A percentile compares a stretch with the other conserved stretches of the same genome.
These are phyloP conservation scores for Rhodotorula sphaerocarpa DNA, from an alignment of 768 basidiomycete species.

Conservation along the genomic window DNA sequence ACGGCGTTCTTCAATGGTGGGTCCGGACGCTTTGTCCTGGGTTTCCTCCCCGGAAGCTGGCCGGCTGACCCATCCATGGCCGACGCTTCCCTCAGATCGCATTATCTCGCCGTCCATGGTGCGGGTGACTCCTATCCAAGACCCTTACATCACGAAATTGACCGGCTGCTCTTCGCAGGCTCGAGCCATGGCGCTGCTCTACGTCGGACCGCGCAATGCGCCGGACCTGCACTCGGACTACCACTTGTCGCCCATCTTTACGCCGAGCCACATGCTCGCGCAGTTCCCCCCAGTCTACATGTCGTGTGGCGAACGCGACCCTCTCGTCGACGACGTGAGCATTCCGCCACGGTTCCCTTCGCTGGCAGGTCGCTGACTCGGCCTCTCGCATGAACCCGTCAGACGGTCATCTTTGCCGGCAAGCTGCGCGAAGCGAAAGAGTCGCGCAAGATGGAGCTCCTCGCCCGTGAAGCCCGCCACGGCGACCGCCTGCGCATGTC, in stretches of 20 bases:
- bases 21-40: slow-evolving; percentile 53
- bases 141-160: no score
- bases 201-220: slow-evolving; percentile 80
- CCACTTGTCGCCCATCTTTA: slow-evolving; percentile 87
- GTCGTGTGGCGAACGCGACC: slow-evolving; percentile 91
- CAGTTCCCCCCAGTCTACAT: slow-evolving; percentile 89
- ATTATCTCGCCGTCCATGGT: slow-evolving; percentile 96
- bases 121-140: no score
- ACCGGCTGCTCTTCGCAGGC: slow-evolving; percentile 56
- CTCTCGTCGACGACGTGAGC: slow-evolving; percentile 81
- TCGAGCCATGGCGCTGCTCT: slow-evolving; percentile 79
- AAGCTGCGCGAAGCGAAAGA: slow-evolving; percentile 91
- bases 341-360: neutral
- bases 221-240: slow-evolving; percentile 94
- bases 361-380: rapidly evolving
- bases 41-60: no score
- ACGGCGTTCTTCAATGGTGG: slow-evolving; percentile 39
- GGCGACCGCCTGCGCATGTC: slow-evolving; percentile 36
- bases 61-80: no score
- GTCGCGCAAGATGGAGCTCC: slow-evolving; percentile 65
- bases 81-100: no score
- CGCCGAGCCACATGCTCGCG: slow-evolving; percentile 71
- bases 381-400: no score
- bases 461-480: slow-evolving; percentile 46
- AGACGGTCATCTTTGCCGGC: slow-evolving; percentile 87